Evolutionary conservation across 2,329 filamentous ascomycete genomes (phyloP), one percentile per base, ranked within the genome.

Genomic region (Ilyonectria sp.): DNA sequence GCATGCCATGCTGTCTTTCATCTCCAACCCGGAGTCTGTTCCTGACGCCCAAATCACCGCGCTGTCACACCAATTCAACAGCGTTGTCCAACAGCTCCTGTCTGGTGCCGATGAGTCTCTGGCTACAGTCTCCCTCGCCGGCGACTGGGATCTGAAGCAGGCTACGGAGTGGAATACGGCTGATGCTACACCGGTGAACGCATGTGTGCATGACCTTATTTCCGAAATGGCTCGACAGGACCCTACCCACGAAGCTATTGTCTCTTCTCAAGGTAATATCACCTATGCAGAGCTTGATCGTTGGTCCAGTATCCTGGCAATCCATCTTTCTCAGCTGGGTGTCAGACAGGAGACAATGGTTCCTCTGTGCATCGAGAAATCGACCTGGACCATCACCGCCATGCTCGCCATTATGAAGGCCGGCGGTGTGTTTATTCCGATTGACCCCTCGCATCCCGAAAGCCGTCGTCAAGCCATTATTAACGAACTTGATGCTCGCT

Each of bases 391-490:
- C 0, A 35, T 65, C 3, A 72, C 80, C 8, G 75, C 77, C 0
- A 77, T 80, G 64, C 61, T 82, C 9, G 79, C 70, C 5, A 75
- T 80, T 1, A 65, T 81, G 40, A 81, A 79, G 58, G 76, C 79
- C 43, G 80, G 79, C 5, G 77, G 56, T 6, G 72, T 72, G 6
- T 77, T 74, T 50, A 68, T 71, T 10, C 78, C 79, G 0, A 65
- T 83, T 3, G 81, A 84, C 55, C 78, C 81, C 15, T 77, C 79
- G 47, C 69, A 81, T 56, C 81, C 82, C 1, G 79, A 78, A 3
- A 56, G 37, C 3, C 67, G 69, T 6, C 43, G 60, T 2, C 2
- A 52, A 10, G 29, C 44, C 1, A 63, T 63, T n/a, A 4, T 58
- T 4, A 21, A 46, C 8, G 17, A 56, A 8, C 6, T 50, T 1